Evolutionary conservation across 2,329 filamentous ascomycete genomes (phyloP).

Genomic region (Emergomyces orientalis): DNA sequence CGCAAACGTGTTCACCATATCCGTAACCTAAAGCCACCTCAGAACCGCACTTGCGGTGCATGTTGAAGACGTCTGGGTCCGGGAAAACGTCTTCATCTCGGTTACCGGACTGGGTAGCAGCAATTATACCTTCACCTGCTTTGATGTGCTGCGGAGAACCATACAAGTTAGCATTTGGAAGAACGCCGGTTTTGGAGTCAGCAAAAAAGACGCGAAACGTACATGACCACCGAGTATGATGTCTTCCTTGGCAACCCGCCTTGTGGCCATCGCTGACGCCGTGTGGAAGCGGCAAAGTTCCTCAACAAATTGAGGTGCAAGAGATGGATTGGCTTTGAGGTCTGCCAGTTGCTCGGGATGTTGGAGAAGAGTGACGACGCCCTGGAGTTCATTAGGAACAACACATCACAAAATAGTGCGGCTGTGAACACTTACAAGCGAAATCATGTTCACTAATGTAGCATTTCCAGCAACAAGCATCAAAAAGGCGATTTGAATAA

Average conservation of each 20-base stretch:
- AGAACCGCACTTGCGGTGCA: slow-evolving; percentile 30
- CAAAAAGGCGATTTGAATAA: slow-evolving; percentile 42
- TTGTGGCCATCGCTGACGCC: slow-evolving; percentile 40
- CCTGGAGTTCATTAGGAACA: slow-evolving; percentile 23
- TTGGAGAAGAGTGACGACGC: slow-evolving; percentile 38
- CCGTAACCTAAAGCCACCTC: slow-evolving; percentile 39
- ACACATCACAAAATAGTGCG: background rate
- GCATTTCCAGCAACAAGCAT: slow-evolving; percentile 45
- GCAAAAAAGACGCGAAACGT: background rate
- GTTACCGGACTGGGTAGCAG: slow-evolving; percentile 41
- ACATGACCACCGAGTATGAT: slow-evolving; percentile 38
- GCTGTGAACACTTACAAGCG: slow-evolving; percentile 25
- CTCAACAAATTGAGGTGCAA: slow-evolving; percentile 36
- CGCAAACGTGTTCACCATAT: slow-evolving; percentile 40
- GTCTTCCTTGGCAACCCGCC: slow-evolving; percentile 42
- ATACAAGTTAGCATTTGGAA: background rate
- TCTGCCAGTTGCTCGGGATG: slow-evolving; percentile 37
- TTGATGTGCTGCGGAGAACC: slow-evolving; percentile 26
- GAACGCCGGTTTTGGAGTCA: background rate
- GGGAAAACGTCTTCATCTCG: slow-evolving; percentile 39
- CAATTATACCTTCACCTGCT: slow-evolving; percentile 41
- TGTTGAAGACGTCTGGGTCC: slow-evolving; percentile 37
- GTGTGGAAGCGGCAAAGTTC: slow-evolving; percentile 44
- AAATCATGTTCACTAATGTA: slow-evolving; percentile 46
- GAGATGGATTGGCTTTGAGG: slow-evolving; percentile 33